These are phyloP conservation scores for Wickerhamomyces alni DNA, from an alignment of 805 yeast species.

Conservation along the genomic window DNA sequence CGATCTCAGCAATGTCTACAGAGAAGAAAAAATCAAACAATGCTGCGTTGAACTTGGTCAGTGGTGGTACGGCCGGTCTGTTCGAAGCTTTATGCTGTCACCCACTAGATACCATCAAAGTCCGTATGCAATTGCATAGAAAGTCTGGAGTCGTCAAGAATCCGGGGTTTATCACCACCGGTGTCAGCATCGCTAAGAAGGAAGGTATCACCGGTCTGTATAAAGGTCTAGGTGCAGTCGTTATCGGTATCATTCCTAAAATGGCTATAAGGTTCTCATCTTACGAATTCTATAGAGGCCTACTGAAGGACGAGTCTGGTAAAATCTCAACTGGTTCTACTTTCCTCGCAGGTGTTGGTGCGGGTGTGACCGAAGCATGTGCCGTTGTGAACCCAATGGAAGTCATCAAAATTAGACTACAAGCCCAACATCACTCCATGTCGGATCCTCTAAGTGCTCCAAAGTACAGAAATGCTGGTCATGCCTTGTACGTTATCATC, in stretches of 20 bases:
- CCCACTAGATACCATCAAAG: constrained; percentile 96
- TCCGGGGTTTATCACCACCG: constrained; percentile 84
- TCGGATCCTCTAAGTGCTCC: constrained; percentile 73
- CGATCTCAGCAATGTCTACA: constrained; percentile 11
- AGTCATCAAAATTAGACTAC: constrained; percentile 92
- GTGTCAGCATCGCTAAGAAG: constrained; percentile 64
- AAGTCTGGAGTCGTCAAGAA: constrained; percentile 61
- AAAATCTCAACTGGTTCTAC: constrained; percentile 66
- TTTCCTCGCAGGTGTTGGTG: constrained; percentile 92
- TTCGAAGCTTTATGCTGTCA: constrained; percentile 98
- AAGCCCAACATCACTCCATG: constrained; percentile 90
- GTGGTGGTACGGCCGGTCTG: constrained; percentile 97
- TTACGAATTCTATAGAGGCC: constrained; percentile 78
- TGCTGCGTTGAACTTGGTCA: constrained; percentile 63
- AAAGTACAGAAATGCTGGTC: constrained; percentile 88
- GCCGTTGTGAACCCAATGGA: constrained; percentile 95
- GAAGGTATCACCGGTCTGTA: constrained; percentile 85
- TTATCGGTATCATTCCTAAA: constrained; percentile 95
- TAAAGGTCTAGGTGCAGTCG: constrained; percentile 96
- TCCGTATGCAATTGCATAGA: constrained; percentile 88
- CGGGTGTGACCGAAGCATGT: constrained; percentile 95
- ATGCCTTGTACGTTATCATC: constrained; percentile 76
- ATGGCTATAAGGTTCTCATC: constrained; percentile 97
- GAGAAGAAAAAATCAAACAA: constrained; percentile 29
- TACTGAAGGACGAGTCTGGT: constrained; percentile 59